Evolutionary conservation across 805 yeast genomes (phyloP).

Genomic region (Saccharomycopsis fodiens): DNA sequence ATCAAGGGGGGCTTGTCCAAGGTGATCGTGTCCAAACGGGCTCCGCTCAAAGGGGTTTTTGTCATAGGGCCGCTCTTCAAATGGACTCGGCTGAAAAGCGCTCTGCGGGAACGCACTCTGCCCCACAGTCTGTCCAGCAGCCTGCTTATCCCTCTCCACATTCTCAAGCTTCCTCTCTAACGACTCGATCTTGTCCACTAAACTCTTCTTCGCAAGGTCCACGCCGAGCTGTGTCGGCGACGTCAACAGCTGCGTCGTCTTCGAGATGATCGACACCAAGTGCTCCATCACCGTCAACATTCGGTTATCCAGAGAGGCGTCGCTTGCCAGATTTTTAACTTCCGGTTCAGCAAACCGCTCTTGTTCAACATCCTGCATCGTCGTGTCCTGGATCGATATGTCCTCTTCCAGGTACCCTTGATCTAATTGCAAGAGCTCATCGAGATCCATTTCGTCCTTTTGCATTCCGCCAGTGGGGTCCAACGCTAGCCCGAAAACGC

Average conservation of each 20-base stretch:
- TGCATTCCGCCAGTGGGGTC: not conserved
- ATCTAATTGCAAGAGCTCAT: not conserved
- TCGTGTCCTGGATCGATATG: too few relatives aligned
- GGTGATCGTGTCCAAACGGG: too few relatives aligned
- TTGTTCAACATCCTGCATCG: not conserved
- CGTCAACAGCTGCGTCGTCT: slow-evolving; percentile 6
- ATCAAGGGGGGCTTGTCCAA: too few relatives aligned
- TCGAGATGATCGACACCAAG: slow-evolving; percentile 1
- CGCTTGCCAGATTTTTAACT: not conserved
- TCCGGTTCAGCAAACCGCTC: not conserved
- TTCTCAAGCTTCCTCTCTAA: not conserved
- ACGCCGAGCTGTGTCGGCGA: slow-evolving; percentile 19
- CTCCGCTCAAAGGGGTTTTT: too few relatives aligned
- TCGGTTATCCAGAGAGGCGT: not conserved
- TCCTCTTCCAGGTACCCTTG: too few relatives aligned
- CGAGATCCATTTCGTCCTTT: slow-evolving; percentile 2
- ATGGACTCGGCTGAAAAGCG: too few relatives aligned
- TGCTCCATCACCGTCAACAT: not conserved
- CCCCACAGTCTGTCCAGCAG: too few relatives aligned
- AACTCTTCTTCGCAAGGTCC: slow-evolving; percentile 12
- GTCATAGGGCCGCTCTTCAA: too few relatives aligned
- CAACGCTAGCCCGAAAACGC: not conserved
- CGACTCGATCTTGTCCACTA: slow-evolving; percentile 1
- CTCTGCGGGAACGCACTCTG: too few relatives aligned
- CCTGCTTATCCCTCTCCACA: too few relatives aligned